Conservation (phyloP, 345 rosid species). For the Melaleuca quinquenervia region DNA sequence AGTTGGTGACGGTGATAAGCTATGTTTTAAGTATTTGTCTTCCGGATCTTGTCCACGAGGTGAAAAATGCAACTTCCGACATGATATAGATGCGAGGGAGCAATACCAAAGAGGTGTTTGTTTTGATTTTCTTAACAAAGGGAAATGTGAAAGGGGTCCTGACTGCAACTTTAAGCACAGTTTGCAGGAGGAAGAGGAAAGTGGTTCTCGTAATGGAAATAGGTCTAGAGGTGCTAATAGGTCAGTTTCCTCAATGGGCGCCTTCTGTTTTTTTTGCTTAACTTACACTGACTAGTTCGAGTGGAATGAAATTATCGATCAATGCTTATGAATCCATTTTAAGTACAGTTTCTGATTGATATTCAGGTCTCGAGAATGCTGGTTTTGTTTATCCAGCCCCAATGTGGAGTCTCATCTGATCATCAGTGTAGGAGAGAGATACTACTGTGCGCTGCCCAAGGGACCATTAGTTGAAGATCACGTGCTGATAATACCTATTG, state of each 20-base stretch:
- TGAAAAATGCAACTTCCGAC: conserved; percentile 61
- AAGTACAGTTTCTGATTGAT: neutral
- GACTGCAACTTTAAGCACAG: conserved; percentile 84
- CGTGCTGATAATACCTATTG: conserved; percentile 55
- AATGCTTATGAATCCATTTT: neutral
- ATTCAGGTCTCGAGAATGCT: conserved; percentile 70
- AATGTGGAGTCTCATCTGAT: conserved; percentile 67
- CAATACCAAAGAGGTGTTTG: conserved; percentile 85
- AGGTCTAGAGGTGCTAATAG: conserved; percentile 30
- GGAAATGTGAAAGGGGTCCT: conserved; percentile 89
- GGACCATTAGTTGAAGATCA: conserved; percentile 79
- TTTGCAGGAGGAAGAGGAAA: conserved; percentile 44
- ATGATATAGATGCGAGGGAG: conserved; percentile 69
- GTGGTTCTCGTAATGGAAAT: conserved; percentile 25
- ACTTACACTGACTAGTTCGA: neutral
- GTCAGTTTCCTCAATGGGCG: neutral
- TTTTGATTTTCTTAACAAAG: conserved; percentile 86
- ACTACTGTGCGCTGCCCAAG: conserved; percentile 79
- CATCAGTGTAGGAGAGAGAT: conserved; percentile 63
- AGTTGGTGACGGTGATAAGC: conserved; percentile 42
- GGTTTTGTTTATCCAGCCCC: conserved; percentile 89
- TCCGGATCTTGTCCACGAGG: conserved; percentile 82
- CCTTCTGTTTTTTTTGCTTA: neutral
- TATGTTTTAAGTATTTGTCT: conserved; percentile 71
- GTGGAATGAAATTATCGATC: neutral